A percentile compares a stretch with the other conserved stretches of the same genome.
Evolutionary conservation across 352 stramenopile genomes (phyloP).

Genomic region (Sclerospora graminicola): DNA sequence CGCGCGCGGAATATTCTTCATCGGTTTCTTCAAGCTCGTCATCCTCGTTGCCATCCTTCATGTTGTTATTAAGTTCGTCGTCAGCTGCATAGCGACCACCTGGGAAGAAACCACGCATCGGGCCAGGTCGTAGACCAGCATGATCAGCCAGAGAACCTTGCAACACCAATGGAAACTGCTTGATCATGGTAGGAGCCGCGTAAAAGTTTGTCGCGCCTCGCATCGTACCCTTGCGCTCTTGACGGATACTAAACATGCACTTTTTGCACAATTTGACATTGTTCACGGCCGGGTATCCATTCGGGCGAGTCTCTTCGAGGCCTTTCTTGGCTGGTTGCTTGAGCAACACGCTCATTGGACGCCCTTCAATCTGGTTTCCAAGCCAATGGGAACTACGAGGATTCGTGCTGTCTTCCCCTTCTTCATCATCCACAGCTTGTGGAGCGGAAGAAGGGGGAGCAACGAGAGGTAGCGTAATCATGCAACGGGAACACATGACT

Average conservation of each 20-base stretch:
- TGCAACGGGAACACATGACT: constrained; percentile 58
- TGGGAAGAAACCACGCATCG: constrained; percentile 23
- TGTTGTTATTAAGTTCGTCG: constrained; percentile 22
- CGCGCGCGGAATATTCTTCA: constrained; percentile 33
- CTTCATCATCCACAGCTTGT: constrained; percentile 9
- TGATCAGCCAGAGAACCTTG: constrained; percentile 25
- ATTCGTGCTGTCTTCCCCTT: background rate
- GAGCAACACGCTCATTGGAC: constrained; percentile 17
- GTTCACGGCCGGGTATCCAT: constrained; percentile 51
- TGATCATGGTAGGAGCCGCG: constrained; percentile 35
- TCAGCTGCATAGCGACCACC: constrained; percentile 30
- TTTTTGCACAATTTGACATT: constrained; percentile 71
- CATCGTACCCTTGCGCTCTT: constrained; percentile 51
- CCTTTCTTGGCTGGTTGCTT: constrained; percentile 36
- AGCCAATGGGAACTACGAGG: constrained; percentile 8
- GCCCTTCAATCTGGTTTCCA: constrained; percentile 8
- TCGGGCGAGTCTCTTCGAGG: constrained; percentile 24
- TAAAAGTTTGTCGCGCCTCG: constrained; percentile 37
- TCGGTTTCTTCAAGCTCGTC: constrained; percentile 39
- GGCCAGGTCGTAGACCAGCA: constrained; percentile 16
- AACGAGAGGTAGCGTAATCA: constrained; percentile 58
- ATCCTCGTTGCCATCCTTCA: constrained; percentile 12
- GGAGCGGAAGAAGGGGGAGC: constrained; percentile 22
- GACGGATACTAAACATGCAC: constrained; percentile 54
- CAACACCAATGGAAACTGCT: constrained; percentile 35